A percentile compares a stretch with the other conserved stretches of the same genome.
Evolutionary conservation across 208 protist species (phyloP).

Genomic region (Leishmania lainsoni): DNA sequence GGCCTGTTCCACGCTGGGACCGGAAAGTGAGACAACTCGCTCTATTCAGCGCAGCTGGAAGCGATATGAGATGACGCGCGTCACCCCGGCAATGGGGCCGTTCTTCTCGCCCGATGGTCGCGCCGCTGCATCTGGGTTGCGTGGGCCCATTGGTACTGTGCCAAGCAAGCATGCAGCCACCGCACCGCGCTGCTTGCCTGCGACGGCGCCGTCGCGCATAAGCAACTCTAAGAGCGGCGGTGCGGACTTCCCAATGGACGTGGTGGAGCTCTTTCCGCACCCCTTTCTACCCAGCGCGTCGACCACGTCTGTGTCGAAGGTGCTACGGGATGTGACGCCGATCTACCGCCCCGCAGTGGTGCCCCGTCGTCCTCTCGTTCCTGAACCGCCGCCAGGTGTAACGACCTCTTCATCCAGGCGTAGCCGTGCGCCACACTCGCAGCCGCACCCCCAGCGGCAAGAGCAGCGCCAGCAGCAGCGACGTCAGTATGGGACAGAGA

Average conservation of each 20-base stretch:
- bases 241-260: slow-evolving; percentile 16
- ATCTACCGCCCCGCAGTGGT: slow-evolving; percentile 21
- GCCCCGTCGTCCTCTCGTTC: slow-evolving; percentile 3
- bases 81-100: background rate
- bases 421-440: background rate
- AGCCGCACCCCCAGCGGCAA: background rate
- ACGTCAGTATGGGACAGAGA: background rate
- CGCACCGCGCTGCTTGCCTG: background rate
- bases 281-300: slow-evolving; percentile 52
- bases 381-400: background rate
- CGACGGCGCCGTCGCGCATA: background rate
- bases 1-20: slow-evolving; percentile 48
- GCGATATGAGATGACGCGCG: slow-evolving; percentile 48
- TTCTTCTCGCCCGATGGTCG: slow-evolving; percentile 1
- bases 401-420: background rate
- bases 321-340: slow-evolving; percentile 6
- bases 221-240: background rate
- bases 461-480: background rate
- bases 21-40: slow-evolving; percentile 55
- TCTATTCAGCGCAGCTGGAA: slow-evolving; percentile 76
- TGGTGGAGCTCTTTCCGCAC: slow-evolving; percentile 74
- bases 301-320: slow-evolving; percentile 5
- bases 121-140: background rate
- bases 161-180: background rate
- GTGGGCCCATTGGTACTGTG: background rate